Evolutionary conservation across 2,329 filamentous ascomycete genomes (phyloP).

Genomic region (Domatiomyces catenatus): DNA sequence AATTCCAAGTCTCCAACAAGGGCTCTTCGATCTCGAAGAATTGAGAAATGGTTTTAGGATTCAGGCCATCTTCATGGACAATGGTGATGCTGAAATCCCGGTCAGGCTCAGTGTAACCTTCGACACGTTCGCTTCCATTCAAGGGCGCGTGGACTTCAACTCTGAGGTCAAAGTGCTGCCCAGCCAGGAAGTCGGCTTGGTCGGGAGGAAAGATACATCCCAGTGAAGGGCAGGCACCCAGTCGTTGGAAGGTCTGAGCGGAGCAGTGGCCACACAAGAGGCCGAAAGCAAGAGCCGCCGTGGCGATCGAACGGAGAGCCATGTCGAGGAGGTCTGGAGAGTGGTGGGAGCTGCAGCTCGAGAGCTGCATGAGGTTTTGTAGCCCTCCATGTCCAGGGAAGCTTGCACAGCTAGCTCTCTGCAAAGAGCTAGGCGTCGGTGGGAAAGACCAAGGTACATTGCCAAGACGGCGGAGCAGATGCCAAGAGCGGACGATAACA

Average conservation of each 20-base stretch:
- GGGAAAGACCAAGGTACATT: not conserved
- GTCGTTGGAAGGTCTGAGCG: slow-evolving; percentile 41
- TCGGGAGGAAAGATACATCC: slow-evolving; percentile 45
- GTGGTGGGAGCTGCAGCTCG: slow-evolving; percentile 22
- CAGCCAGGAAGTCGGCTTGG: slow-evolving; percentile 64
- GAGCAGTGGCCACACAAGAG: slow-evolving; percentile 11
- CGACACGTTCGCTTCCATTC: slow-evolving; percentile 67
- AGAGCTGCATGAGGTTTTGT: not conserved
- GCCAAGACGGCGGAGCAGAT: not conserved
- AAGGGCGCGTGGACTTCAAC: slow-evolving; percentile 67
- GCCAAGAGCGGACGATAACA: not conserved
- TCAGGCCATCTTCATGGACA: slow-evolving; percentile 44
- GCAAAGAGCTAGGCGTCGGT: not conserved
- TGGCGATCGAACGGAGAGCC: slow-evolving; percentile 1
- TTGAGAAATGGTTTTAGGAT: slow-evolving; percentile 40
- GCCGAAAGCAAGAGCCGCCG: slow-evolving; percentile 7
- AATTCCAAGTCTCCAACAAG: slow-evolving; percentile 63
- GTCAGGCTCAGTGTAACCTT: slow-evolving; percentile 53
- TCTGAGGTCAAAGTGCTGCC: slow-evolving; percentile 71
- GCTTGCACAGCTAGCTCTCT: not conserved
- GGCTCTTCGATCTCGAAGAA: slow-evolving; percentile 60
- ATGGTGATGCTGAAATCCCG: slow-evolving; percentile 63
- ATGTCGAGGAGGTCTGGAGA: slow-evolving; percentile 24
- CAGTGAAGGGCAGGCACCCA: slow-evolving; percentile 40
- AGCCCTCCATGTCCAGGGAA: not conserved